Evolutionary conservation across 2,329 filamentous ascomycete species (phyloP), one percentile per base, ranked within the genome.

Genomic region (Chrysoporthe deuterocubensis): DNA sequence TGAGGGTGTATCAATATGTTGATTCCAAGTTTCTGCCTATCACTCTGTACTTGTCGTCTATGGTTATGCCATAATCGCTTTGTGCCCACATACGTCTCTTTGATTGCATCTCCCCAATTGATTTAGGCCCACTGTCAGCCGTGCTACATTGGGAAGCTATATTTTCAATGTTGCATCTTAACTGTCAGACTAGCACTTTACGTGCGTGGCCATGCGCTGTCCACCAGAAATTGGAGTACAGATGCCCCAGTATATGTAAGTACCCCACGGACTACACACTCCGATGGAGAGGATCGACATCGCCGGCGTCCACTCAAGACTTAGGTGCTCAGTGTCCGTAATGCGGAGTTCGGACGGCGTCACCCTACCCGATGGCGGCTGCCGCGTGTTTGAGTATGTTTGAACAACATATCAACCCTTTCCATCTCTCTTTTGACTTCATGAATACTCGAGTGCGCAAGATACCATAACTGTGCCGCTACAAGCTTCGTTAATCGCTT

Each of bases 341-440:
- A 34, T 58, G 56, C 32, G 56, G 56, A 58, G 56, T 34, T n/a
- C 32, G 56, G 32, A n/a, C 32, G 18, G 32, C 37, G 56, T 58
- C 56, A 42, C 56, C 56, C 37, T 58, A 9, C n/a, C 56, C 32
- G 42, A 42, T 34, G 56, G 18, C 32, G 44, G 37, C 9, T 9
- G 9, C 44, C 44, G 44, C 44, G 14, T 26, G 4, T 13, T 4
- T 40, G 9, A 40, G 37, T 13, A 14, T 5, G 16, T 34, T 34
- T 32, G 50, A 54, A 13, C 48, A 54, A 34, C 50, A 54, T 21
- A 32, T 34, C 4, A 13, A 32, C 11, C 5, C 26, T 14, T 13
- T 4, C 34, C 14, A n/a, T 44, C 58, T 11, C 21, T 37, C 9
- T 32, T 7, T 34, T 32, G 32, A 16, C 26, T 6, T 16, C 4